Conservation (phyloP, 441 rosid genomes). For the Manihot esculenta region DNA sequence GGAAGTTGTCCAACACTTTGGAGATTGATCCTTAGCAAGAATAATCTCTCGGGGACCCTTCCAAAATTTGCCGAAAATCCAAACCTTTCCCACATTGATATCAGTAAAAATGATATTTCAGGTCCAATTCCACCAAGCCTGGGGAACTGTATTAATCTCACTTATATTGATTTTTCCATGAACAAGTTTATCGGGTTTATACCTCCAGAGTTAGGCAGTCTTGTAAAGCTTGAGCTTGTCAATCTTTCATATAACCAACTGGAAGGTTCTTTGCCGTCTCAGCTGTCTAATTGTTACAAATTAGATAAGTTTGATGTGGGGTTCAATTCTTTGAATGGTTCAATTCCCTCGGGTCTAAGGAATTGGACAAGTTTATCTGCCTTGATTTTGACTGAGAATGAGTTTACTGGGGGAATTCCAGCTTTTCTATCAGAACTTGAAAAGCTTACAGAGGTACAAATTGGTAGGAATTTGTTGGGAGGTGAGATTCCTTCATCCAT, state of each 20-base stretch:
- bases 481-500: conserved; percentile 68
- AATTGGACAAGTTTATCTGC: conserved; percentile 51
- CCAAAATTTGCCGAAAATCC: conserved; percentile 49
- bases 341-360: conserved; percentile 44
- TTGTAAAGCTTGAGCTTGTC: conserved; percentile 39
- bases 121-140: conserved; percentile 67
- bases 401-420: conserved; percentile 67
- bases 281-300: conserved; percentile 49
- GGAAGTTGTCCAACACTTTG: conserved; percentile 55
- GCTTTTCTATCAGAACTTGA: conserved; percentile 47
- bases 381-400: conserved; percentile 56
- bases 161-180: conserved; percentile 48
- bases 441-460: conserved; percentile 47
- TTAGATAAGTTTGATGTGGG: conserved; percentile 55
- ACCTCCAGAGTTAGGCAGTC: conserved; percentile 60
- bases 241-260: conserved; percentile 61
- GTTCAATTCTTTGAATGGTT: conserved; percentile 61
- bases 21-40: conserved; percentile 55
- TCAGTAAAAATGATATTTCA: conserved; percentile 48
- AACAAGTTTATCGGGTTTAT: conserved; percentile 58
- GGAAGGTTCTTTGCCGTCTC: conserved; percentile 59
- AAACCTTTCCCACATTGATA: conserved; percentile 43
- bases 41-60: conserved; percentile 51
- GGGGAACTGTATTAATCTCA: conserved; percentile 47
- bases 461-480: conserved; percentile 63